Evolutionary conservation across 2,329 filamentous ascomycete species (phyloP).

Genomic region (Talaromyces funiculosus): DNA sequence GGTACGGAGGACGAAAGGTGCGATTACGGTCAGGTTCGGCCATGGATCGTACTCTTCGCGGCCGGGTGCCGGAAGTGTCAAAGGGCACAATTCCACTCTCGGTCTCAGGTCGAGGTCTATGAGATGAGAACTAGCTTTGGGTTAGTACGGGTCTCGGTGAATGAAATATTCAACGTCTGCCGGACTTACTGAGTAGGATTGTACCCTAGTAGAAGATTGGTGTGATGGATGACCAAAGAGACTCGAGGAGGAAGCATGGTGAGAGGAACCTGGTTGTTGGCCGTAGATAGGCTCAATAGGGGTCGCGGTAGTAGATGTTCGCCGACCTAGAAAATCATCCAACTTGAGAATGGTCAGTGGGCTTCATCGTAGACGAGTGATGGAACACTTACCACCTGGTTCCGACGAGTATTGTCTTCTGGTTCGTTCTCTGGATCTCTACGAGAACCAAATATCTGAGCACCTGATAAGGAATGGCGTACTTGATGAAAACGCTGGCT

Average conservation of each 20-base stretch:
- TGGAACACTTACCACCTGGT: background rate
- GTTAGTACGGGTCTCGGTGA: background rate
- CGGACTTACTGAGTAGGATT: conserved; percentile 7
- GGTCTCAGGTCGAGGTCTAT: conserved; percentile 8
- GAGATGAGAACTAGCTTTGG: background rate
- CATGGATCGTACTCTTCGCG: conserved; percentile 12
- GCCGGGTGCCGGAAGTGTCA: conserved; percentile 8
- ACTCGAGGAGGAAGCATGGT: conserved; percentile 13
- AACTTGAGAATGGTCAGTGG: background rate
- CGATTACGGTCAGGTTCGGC: conserved; percentile 13
- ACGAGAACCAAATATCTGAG: conserved; percentile 15
- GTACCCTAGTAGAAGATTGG: conserved; percentile 7
- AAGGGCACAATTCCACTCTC: background rate
- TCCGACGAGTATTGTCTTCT: background rate
- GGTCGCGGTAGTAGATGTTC: background rate
- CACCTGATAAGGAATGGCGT: conserved; percentile 24
- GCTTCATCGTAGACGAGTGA: background rate
- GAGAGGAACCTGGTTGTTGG: conserved; percentile 12
- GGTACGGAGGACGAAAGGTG: conserved; percentile 10
- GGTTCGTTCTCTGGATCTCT: conserved; percentile 14
- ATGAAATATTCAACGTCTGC: background rate
- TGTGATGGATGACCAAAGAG: conserved; percentile 15
- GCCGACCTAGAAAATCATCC: conserved; percentile 7
- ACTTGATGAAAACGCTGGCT: conserved; percentile 22
- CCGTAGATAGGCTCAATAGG: background rate